Evolutionary conservation across 148 eudicot species (phyloP).

Genomic region (Silene latifolia): DNA sequence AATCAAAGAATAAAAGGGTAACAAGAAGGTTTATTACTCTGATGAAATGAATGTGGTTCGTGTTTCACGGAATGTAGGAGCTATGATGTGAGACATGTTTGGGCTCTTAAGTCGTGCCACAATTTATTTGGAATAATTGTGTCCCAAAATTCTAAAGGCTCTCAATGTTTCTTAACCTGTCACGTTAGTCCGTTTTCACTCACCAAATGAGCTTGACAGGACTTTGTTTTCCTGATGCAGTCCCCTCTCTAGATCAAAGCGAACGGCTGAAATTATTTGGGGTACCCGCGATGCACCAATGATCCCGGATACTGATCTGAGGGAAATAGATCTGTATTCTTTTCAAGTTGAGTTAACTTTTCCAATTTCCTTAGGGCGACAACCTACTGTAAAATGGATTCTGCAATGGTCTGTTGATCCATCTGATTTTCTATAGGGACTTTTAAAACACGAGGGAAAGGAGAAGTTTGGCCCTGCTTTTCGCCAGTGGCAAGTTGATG

Average conservation of each 20-base stretch:
- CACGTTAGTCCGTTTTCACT: neutral
- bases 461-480: constrained; percentile 66
- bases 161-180: too few relatives aligned
- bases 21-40: neutral
- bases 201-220: neutral
- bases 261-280: constrained; percentile 97
- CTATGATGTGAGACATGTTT: too few relatives aligned
- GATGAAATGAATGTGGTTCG: neutral
- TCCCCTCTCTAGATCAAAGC: constrained; percentile 76
- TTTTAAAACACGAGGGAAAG: constrained; percentile 84
- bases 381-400: neutral
- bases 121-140: neutral
- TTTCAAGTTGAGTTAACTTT: constrained; percentile 66
- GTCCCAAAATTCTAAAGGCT: neutral
- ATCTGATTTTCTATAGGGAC: constrained; percentile 60
- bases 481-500: constrained; percentile 79
- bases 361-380: constrained; percentile 7
- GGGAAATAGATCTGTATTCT: constrained; percentile 90
- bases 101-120: neutral
- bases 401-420: constrained; percentile 18
- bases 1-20: too few relatives aligned
- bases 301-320: constrained; percentile 61
- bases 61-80: neutral
- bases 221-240: constrained; percentile 35
- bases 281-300: constrained; percentile 63